A percentile compares a stretch with the other conserved stretches of the same genome.
Conservation (phyloP, 1,284 basidiomycete genomes). For the Puccinia triticina region DNA sequence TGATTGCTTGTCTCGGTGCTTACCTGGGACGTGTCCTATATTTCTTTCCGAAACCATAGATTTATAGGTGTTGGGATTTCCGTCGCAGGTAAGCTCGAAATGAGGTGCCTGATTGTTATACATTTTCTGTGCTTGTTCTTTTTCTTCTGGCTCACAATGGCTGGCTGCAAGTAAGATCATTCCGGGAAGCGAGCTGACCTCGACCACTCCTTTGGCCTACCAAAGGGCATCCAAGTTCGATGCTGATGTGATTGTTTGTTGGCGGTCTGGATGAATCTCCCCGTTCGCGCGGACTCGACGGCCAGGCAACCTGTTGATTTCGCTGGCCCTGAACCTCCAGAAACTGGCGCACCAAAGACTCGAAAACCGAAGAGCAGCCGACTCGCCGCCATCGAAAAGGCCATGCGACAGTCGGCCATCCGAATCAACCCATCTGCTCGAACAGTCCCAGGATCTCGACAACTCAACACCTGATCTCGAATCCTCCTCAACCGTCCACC, state of each 20-base stretch:
- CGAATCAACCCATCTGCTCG: background rate
- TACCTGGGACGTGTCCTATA: background rate
- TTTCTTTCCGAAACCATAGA: background rate
- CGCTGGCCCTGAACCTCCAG: constrained; percentile 59
- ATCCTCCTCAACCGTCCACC: background rate
- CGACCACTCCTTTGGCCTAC: too few relatives aligned
- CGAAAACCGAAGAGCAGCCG: background rate
- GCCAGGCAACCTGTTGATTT: constrained; percentile 57
- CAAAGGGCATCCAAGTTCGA: too few relatives aligned
- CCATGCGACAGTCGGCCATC: background rate
- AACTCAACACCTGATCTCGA: background rate
- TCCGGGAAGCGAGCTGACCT: too few relatives aligned
- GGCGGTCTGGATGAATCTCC: too few relatives aligned
- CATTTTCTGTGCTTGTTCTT: background rate
- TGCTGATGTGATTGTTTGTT: too few relatives aligned
- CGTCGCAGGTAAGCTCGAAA: background rate
- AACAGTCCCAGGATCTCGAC: background rate
- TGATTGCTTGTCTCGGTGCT: background rate
- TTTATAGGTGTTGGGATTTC: background rate
- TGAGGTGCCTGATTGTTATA: background rate
- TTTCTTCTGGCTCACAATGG: background rate
- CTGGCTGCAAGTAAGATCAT: background rate
- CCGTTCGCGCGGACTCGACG: too few relatives aligned
- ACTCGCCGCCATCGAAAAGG: too few relatives aligned
- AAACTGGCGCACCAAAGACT: constrained; percentile 58